phyloP scores from a whole-genome alignment of 805 yeast species.

The Candida glaebosa region DNA sequence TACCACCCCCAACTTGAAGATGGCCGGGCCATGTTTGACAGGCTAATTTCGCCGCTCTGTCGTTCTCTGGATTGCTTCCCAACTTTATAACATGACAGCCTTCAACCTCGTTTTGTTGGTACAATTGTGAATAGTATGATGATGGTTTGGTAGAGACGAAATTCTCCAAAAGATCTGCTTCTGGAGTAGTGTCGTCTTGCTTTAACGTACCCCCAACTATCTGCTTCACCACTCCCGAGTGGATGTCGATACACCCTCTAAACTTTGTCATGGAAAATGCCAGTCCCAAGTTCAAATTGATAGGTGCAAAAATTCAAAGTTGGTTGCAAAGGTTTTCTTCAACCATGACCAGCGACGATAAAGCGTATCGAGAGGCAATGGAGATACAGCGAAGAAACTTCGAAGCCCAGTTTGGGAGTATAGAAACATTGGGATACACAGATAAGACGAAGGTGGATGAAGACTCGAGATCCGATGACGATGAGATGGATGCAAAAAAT shows the following conservation, averaged over 20 bases:
- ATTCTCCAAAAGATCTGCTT: slow-evolving; percentile 43
- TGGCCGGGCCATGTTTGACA: slow-evolving; percentile 65
- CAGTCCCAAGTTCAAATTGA: too few species aligned
- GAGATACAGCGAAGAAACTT: slow-evolving; percentile 57
- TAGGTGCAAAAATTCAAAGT: neutral
- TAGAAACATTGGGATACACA: slow-evolving; percentile 44
- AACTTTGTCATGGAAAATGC: slow-evolving; percentile 67
- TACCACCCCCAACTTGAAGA: slow-evolving; percentile 93
- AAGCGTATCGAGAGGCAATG: slow-evolving; percentile 32
- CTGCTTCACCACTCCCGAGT: slow-evolving; percentile 92
- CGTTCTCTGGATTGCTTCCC: slow-evolving; percentile 74
- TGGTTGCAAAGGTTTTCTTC: neutral
- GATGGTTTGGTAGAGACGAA: slow-evolving; percentile 76
- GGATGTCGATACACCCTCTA: slow-evolving; percentile 94
- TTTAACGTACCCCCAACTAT: slow-evolving; percentile 91
- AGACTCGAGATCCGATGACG: slow-evolving; percentile 15
- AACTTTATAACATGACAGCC: slow-evolving; percentile 95
- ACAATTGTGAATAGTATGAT: slow-evolving; percentile 69
- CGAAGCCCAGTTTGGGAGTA: slow-evolving; percentile 61
- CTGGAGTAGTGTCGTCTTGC: slow-evolving; percentile 44
- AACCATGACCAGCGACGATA: slow-evolving; percentile 18
- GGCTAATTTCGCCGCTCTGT: slow-evolving; percentile 77
- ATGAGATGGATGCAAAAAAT: slow-evolving; percentile 19
- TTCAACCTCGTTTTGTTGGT: slow-evolving; percentile 49
- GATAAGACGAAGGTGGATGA: slow-evolving; percentile 24